Conservation (phyloP, 2,329 filamentous ascomycete genomes). For the Penicillium verrucosum region DNA sequence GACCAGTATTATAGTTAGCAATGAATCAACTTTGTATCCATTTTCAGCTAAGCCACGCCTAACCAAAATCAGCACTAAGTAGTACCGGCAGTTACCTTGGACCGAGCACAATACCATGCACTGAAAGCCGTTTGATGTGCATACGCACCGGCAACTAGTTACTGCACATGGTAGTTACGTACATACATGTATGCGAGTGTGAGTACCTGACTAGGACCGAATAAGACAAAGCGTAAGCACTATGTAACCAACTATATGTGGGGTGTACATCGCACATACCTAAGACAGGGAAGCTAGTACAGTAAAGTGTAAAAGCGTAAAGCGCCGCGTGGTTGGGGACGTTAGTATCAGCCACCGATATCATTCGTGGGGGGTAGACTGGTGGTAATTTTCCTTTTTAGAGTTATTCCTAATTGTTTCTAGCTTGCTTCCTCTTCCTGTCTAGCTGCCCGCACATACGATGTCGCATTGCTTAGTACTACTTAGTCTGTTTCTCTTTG, state of each 20-base stretch:
- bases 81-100: not conserved
- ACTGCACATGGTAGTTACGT: constrained; percentile 1
- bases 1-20: not conserved
- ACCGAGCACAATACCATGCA: not conserved
- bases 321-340: not conserved
- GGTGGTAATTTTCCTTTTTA: constrained; percentile 1
- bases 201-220: constrained; percentile 4
- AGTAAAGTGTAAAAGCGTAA: not conserved
- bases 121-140: not conserved
- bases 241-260: not conserved
- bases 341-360: constrained; percentile 8
- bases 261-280: not conserved
- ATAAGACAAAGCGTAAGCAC: not conserved
- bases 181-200: not conserved
- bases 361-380: not conserved
- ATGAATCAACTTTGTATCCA: not conserved
- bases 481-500: not conserved
- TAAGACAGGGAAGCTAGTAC: not conserved
- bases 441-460: not conserved
- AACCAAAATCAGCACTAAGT: not conserved
- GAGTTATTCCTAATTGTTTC: constrained; percentile 1
- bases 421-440: not conserved
- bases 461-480: not conserved
- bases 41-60: not conserved
- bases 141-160: not conserved